Base-by-base conservation (phyloP, 371 early-diverging fungal genomes). In the Mortierella sp. region DNA sequence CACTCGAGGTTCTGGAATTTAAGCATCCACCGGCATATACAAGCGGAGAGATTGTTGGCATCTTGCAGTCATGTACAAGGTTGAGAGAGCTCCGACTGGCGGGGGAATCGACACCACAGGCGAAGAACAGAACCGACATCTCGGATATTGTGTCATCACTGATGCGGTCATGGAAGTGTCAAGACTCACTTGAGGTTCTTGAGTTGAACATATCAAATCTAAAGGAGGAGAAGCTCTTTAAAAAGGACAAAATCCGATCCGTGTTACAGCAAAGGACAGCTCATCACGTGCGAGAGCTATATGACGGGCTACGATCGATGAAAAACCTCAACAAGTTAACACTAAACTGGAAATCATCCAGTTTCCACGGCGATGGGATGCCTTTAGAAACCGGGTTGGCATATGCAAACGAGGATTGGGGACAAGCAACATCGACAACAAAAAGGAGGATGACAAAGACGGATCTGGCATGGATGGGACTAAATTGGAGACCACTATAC, bases 331-430 rank as follows among this genome's bases (percentile, higher is more conserved):
- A 28, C 26, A 15, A 3, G 2, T 26, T 53, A 26, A 53, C 6
- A 12, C 53, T 53, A 28, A 53, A 53, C 13, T 53, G 53, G 53
- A 53, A 53, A 9, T 53, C 53, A 2, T 23, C 22, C 6, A 53
- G 53, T 53, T 53, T 53, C 53, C 53, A 53, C 22, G 28, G 53
- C 53, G 53, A 53, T 9, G 53, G 26, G 13, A 53, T 53, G 22
- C 53, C 53, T 8, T 26, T 53, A 12, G 53, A 53, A 17, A 53
- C 26, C 22, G 53, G 53, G 26, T 26, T 53, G 53, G 53, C 53
- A 7, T 53, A 53, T 23, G 7, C 26, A 8, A 53, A 53, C 28
- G 53, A 53, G 9, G 28, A 22, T 26, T 53, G 23, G 23, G 22
- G 12, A 26, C 26, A 26, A 7, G 3, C 6, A 2, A 28, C 7